Evolutionary conservation across 345 rosid species (phyloP), one percentile per base, ranked within the genome.

Genomic region (Euphorbia peplus): DNA sequence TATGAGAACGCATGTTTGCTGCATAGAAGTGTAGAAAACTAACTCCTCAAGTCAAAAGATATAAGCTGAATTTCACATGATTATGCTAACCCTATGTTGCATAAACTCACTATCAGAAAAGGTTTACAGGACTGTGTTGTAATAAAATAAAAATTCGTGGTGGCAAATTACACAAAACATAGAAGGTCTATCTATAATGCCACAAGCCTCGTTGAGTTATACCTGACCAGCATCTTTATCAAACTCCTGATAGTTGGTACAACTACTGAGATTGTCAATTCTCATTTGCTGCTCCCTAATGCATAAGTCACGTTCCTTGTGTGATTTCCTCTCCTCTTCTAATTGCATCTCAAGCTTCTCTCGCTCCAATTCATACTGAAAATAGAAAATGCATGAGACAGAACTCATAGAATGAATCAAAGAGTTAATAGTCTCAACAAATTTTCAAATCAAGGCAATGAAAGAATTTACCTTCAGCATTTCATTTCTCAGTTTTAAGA

Each of bases 291-390:
- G 95, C 80, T 86, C 93, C 68, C 73, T 82, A 79, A 88, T 78
- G 80, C 81, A 64, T 70, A 81, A 83, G 28, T 87, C 92, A 37
- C 82, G 88, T 66, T 88, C 89, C 75, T 78, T 84, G 30, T 85
- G 96, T 30, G 86, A 88, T 81, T 82, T 83, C 80, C 91, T 88
- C 85, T 88, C 93, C 76, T 90, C 93, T 77, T 91, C 89, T 51
- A 95, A 83, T 73, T 91, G 90, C 78, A 70, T 80, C 83, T 84
- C 93, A 28, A 95, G 95, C 74, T 88, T 91, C 76, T 91, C 99
- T 55, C 85, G 83, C 68, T 89, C 97, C 63, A 86, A 79, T 80
- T 95, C 99, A 76, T 87, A 95, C 97, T 95, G 87, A 68, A 80
- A 67, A 75, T 55, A 66, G 44, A 64, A 30, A 63, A 59, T 47